Percentiles rank a stretch among this genome's conserved stretches.
Conservation (phyloP, 2,329 filamentous ascomycete species). For the Exophiala oligosperma region DNA sequence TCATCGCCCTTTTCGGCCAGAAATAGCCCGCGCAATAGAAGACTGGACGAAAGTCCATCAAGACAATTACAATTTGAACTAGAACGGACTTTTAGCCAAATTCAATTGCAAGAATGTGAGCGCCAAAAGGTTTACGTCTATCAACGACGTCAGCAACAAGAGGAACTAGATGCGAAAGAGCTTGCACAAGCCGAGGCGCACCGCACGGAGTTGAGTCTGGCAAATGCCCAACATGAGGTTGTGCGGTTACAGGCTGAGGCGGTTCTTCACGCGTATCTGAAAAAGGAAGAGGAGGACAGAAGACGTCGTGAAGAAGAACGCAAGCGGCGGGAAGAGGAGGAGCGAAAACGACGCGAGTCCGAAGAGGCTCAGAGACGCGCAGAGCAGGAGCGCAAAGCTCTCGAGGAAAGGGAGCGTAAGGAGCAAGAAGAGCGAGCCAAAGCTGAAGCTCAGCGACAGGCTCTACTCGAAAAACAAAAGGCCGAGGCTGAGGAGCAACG, state of each 20-base stretch:
- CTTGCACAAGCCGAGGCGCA: conserved; percentile 65
- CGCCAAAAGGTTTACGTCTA: conserved; percentile 46
- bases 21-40: conserved; percentile 14
- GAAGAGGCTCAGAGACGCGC: conserved; percentile 33
- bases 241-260: conserved; percentile 59
- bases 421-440: conserved; percentile 36
- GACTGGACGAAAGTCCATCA: conserved; percentile 26
- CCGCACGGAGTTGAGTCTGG: conserved; percentile 64
- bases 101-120: conserved; percentile 43
- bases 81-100: conserved; percentile 41
- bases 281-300: conserved; percentile 35
- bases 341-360: conserved; percentile 36
- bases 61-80: conserved; percentile 36
- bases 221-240: conserved; percentile 65
- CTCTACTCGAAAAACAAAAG: conserved; percentile 50
- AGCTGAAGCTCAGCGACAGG: conserved; percentile 49
- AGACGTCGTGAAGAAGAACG: conserved; percentile 32
- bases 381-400: conserved; percentile 40
- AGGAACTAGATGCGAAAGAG: conserved; percentile 62
- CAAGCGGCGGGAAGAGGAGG: conserved; percentile 39
- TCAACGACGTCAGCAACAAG: conserved; percentile 49
- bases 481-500: conserved; percentile 41
- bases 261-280: conserved; percentile 48
- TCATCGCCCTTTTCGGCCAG: conserved; percentile 18
- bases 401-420: conserved; percentile 44